Percentiles rank a stretch among this genome's conserved stretches.
phyloP scores from a whole-genome alignment of 257 asterid genomes.

The Rehmannia glutinosa region DNA sequence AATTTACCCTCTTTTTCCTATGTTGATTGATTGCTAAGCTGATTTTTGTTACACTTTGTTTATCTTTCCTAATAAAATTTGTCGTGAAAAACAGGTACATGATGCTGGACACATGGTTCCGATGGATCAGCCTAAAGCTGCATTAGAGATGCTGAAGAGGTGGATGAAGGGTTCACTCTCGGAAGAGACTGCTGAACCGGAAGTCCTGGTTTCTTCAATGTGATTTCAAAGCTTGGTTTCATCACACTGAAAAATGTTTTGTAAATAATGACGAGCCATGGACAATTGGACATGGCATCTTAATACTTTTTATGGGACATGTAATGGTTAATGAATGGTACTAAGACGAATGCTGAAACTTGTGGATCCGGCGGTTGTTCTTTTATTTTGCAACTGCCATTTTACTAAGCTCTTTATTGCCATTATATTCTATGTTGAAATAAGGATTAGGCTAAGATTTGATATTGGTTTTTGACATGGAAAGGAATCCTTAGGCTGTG shows the following conservation, averaged over 20 bases:
- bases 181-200: slow-evolving; percentile 18
- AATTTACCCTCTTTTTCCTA: too few species aligned
- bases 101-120: slow-evolving; percentile 99
- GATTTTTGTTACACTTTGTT: not conserved
- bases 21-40: not conserved
- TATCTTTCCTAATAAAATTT: not conserved
- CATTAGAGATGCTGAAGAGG: slow-evolving; percentile 79
- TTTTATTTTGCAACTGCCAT: slow-evolving; percentile 18
- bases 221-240: slow-evolving; percentile 26
- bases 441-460: too few species aligned
- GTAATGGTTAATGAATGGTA: not conserved
- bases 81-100: slow-evolving; percentile 52
- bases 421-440: not conserved
- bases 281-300: slow-evolving; percentile 11
- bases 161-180: slow-evolving; percentile 76
- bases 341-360: too few species aligned
- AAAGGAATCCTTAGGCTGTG: not conserved
- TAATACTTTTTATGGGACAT: slow-evolving; percentile 7
- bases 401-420: slow-evolving; percentile 18
- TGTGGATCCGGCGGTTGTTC: too few species aligned
- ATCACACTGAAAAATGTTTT: not conserved
- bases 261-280: slow-evolving; percentile 18
- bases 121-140: slow-evolving; percentile 91
- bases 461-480: not conserved
- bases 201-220: slow-evolving; percentile 60